These are phyloP conservation scores for Cyphellophora attinorum DNA, from an alignment of 2,329 filamentous ascomycete species.

Conservation along the genomic window DNA sequence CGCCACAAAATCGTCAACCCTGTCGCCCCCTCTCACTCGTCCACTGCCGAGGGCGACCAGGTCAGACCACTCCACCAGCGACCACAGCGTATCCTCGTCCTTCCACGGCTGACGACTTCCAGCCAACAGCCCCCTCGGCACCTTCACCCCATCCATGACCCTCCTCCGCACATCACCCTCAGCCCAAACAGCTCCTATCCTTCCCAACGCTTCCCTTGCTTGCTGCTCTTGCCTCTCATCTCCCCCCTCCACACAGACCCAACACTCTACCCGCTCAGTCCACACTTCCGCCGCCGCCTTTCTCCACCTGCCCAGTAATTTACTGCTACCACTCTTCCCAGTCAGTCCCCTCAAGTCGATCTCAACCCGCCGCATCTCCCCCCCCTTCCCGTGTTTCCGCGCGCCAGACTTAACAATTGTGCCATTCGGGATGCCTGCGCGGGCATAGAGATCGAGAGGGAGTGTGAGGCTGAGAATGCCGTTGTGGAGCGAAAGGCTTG, in stretches of 20 bases:
- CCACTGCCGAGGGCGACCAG: constrained; percentile 40
- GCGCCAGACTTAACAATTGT: constrained; percentile 48
- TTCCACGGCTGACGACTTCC: constrained; percentile 21
- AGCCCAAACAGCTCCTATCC: constrained; percentile 5
- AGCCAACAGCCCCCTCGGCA: constrained; percentile 1
- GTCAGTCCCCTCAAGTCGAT: constrained; percentile 61
- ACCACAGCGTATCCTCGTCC: constrained; percentile 52
- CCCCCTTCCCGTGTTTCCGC: constrained; percentile 55
- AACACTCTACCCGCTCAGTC: constrained; percentile 44
- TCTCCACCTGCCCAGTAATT: constrained; percentile 66
- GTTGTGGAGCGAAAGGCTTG: constrained; percentile 60
- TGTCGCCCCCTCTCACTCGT: constrained; percentile 21
- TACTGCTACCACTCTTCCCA: constrained; percentile 78
- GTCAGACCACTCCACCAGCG: constrained; percentile 55
- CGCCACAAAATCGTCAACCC: constrained; percentile 12
- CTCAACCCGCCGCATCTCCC: constrained; percentile 76
- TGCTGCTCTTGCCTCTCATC: neutral
- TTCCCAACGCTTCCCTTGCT: neutral
- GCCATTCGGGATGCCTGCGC: constrained; percentile 67
- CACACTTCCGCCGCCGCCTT: constrained; percentile 75
- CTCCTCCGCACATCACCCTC: neutral
- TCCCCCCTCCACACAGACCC: constrained; percentile 62
- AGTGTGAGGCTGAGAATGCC: constrained; percentile 69
- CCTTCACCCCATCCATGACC: neutral
- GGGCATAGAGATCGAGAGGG: constrained; percentile 72